These are phyloP conservation scores for Pseudozyma tsukubaensis DNA, from an alignment of 1,284 basidiomycete species.

Conservation along the genomic window DNA sequence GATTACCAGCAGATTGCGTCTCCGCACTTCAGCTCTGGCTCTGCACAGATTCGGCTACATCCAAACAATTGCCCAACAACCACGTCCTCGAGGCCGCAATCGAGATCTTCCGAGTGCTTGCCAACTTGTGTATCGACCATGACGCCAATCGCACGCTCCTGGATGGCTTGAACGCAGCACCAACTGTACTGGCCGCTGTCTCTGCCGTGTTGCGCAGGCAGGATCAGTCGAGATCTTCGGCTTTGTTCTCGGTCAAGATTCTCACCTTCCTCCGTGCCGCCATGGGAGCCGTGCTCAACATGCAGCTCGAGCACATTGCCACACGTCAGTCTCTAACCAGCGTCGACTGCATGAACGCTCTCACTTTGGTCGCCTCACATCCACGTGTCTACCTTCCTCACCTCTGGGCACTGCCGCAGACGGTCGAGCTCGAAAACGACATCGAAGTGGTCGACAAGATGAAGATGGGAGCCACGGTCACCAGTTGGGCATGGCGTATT, in stretches of 20 bases:
- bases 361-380: constrained; percentile 34
- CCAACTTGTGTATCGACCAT: constrained; percentile 62
- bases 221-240: constrained; percentile 37
- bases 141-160: constrained; percentile 43
- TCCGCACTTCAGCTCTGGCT: constrained; percentile 47
- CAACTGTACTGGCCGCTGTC: constrained; percentile 79
- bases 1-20: constrained; percentile 32
- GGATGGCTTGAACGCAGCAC: constrained; percentile 70
- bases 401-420: constrained; percentile 34
- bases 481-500: constrained; percentile 42
- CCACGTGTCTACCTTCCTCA: constrained; percentile 45
- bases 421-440: constrained; percentile 36
- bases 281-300: constrained; percentile 82
- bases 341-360: constrained; percentile 23
- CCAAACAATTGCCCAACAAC: constrained; percentile 17
- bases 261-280: constrained; percentile 81
- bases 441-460: constrained; percentile 26
- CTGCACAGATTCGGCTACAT: constrained; percentile 16
- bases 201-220: constrained; percentile 83
- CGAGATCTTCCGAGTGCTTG: constrained; percentile 54
- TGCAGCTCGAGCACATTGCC: constrained; percentile 77
- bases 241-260: constrained; percentile 40
- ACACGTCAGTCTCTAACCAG: constrained; percentile 63
- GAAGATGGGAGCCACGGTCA: constrained; percentile 40
- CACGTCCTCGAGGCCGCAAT: constrained; percentile 41